Evolutionary conservation across 148 eudicot species (phyloP), one percentile per base, ranked within the genome.

Genomic region (Diospyros lotus): DNA sequence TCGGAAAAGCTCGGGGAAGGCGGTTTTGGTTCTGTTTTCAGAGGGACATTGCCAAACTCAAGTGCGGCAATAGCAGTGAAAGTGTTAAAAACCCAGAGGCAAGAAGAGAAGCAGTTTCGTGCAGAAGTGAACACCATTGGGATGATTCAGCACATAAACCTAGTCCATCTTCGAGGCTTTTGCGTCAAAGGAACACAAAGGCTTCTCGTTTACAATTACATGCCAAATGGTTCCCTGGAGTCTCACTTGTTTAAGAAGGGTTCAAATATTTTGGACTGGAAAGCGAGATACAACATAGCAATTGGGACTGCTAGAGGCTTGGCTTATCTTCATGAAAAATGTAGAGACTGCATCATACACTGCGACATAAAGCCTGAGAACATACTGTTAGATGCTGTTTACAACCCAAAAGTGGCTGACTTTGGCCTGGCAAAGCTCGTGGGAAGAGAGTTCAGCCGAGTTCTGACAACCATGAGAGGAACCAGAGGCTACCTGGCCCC

Each of bases 41-140:
- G 81, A 64, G 90, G 90, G 62, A 81, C 80, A 18, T 71, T 87
- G 52, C 80, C 83, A 1, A 83, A 85, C 79, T 83, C 82, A 18
- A 74, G 82, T 58, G 74, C 69, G 13, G 72, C 28, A 28, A 28
- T 87, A 40, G 90, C 85, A 0, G 90, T 87, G 78, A 87, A 87
- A 81, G 85, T 75, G 80, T 85, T 87, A 5, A 85, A 87, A 58
- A 68, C 84, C 64, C 55, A 83, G 5, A 72, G 72, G 38, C 86
- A 87, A 64, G 90, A 86, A 52, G 88, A 87, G 75, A 83, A 87
- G 75, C 84, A 85, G 58, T 87, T 85, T 71, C 76, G 88, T 51
- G 46, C 82, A 51, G 90, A 87, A 79, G 88, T 87, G 45, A 85
- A 86, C 78, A 87, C 85, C 3, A 87, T 87, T 1, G 90, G 90